These are phyloP conservation scores for Bryoglossum gracile DNA, from an alignment of 495 filamentous ascomycete species.

Conservation along the genomic window DNA sequence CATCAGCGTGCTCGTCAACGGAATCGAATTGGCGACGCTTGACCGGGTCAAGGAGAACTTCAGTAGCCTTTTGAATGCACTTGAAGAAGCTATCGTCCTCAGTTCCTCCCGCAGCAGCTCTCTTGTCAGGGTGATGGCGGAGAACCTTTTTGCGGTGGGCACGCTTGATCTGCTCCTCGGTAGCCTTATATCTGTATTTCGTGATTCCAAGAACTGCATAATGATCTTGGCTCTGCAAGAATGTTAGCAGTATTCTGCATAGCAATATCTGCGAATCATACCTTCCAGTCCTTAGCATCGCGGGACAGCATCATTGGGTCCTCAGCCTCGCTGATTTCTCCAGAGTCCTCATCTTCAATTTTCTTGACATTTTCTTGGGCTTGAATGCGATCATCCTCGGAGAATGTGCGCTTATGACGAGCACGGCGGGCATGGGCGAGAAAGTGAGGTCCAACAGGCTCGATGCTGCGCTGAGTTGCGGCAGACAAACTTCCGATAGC, in stretches of 20 bases:
- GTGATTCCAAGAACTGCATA: conserved; percentile 92
- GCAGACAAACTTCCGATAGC: conserved; percentile 59
- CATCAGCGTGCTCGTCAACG: conserved; percentile 86
- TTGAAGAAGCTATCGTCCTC: conserved; percentile 99
- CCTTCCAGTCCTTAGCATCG: conserved; percentile 99
- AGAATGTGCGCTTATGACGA: conserved; percentile 95
- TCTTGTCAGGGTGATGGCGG: conserved; percentile 97
- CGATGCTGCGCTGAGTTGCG: conserved; percentile 73
- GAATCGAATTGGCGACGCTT: conserved; percentile 96
- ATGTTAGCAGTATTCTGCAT: conserved; percentile 21
- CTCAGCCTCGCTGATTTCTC: conserved; percentile 87
- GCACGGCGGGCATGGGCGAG: conserved; percentile 93
- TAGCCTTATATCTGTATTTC: conserved; percentile 85
- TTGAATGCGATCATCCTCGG: conserved; percentile 95
- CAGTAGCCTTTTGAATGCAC: conserved; percentile 97
- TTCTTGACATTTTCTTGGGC: conserved; percentile 92
- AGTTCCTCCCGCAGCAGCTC: conserved; percentile 75
- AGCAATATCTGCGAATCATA: conserved; percentile 29
- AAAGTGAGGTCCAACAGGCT: conserved; percentile 96
- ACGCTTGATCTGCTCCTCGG: conserved; percentile 95
- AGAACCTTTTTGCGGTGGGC: conserved; percentile 99
- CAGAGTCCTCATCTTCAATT: conserved; percentile 83
- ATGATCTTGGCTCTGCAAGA: conserved; percentile 78
- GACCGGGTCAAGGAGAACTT: conserved; percentile 82
- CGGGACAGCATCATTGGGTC: conserved; percentile 82